Evolutionary conservation across 73 alveolate genomes (phyloP).

Genomic region (Stentor roeselii): DNA sequence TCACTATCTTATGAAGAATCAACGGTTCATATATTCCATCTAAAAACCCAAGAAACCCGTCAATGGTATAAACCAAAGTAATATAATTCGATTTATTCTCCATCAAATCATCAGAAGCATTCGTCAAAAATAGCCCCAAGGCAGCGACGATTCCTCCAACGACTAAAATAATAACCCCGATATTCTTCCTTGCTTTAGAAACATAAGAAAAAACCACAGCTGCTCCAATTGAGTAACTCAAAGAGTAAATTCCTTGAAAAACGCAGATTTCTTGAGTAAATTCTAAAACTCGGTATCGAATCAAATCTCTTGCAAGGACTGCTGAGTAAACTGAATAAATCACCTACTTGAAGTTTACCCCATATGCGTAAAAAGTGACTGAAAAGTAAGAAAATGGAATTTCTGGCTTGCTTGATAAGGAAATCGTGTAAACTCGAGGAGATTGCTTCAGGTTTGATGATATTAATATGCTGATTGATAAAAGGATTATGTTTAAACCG

Average conservation of each 20-base stretch:
- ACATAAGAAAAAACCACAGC: too few species aligned
- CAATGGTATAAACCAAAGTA: background rate
- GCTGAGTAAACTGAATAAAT: background rate
- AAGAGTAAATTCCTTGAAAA: background rate
- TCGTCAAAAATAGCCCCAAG: background rate
- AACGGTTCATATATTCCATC: background rate
- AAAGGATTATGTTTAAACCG: background rate
- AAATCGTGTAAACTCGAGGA: background rate
- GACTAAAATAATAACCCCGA: background rate
- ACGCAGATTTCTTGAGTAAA: background rate
- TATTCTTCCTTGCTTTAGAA: background rate
- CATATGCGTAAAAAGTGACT: background rate
- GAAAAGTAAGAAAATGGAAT: background rate
- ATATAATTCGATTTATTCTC: background rate
- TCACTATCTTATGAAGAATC: background rate
- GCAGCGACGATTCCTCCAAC: background rate
- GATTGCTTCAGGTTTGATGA: background rate
- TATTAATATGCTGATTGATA: background rate
- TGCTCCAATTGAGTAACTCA: background rate
- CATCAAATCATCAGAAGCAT: background rate
- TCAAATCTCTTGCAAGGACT: background rate
- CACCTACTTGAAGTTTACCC: background rate
- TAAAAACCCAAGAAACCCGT: background rate
- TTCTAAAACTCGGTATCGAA: background rate
- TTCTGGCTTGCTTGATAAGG: background rate